These are phyloP conservation scores for Penicillium waksmanii DNA, from an alignment of 495 filamentous ascomycete genomes.

Conservation along the genomic window DNA sequence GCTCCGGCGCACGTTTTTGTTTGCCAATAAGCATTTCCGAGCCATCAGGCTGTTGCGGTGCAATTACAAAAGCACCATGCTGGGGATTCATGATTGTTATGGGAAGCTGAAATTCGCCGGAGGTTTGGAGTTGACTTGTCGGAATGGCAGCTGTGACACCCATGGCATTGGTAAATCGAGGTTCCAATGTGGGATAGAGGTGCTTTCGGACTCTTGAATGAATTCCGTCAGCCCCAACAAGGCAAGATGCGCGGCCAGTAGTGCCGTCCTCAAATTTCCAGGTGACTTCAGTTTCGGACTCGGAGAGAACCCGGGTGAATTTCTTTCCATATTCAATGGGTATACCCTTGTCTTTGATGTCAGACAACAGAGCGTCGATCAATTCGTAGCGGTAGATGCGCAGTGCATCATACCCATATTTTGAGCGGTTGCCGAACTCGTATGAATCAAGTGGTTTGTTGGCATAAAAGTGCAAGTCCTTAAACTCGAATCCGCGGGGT, in stretches of 20 bases:
- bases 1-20: slow-evolving; percentile 35
- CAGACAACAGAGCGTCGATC: slow-evolving; percentile 38
- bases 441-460: slow-evolving; percentile 44
- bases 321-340: slow-evolving; percentile 45
- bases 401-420: slow-evolving; percentile 49
- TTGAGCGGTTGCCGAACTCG: slow-evolving; percentile 44
- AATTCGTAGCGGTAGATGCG: slow-evolving; percentile 53
- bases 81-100: slow-evolving; percentile 42
- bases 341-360: slow-evolving; percentile 39
- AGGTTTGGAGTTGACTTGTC: slow-evolving; percentile 24
- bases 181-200: slow-evolving; percentile 35
- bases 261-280: slow-evolving; percentile 49
- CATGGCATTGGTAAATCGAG: slow-evolving; percentile 32
- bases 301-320: slow-evolving; percentile 40
- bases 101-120: slow-evolving; percentile 40
- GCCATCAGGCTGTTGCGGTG: slow-evolving; percentile 49
- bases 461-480: slow-evolving; percentile 45
- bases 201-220: slow-evolving; percentile 49
- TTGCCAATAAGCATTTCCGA: slow-evolving; percentile 48
- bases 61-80: slow-evolving; percentile 51
- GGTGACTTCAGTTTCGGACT: slow-evolving; percentile 36
- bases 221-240: slow-evolving; percentile 56
- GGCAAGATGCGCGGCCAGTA: slow-evolving; percentile 28
- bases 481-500: slow-evolving; percentile 38
- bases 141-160: slow-evolving; percentile 36